Percentiles rank a stretch among this genome's conserved stretches.
Evolutionary conservation across 805 yeast genomes (phyloP).

Genomic region (Metschnikowia amazonensis): DNA sequence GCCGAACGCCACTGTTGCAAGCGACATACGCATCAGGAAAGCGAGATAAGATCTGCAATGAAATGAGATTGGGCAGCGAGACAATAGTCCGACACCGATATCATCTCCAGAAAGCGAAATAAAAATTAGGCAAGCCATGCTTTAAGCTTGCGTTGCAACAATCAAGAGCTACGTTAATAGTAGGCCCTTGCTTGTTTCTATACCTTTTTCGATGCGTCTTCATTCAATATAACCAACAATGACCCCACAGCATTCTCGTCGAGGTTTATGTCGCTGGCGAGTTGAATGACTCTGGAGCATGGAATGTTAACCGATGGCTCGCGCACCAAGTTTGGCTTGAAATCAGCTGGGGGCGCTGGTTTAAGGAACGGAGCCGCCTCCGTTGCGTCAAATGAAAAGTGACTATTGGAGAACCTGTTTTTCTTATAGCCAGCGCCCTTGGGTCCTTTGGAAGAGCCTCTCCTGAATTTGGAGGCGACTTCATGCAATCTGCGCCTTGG

Average conservation of each 20-base stretch:
- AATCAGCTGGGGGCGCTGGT: neutral
- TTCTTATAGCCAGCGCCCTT: neutral
- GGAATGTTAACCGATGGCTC: conserved; percentile 4
- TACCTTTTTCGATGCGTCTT: neutral
- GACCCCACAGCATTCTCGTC: conserved; percentile 15
- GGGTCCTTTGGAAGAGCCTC: neutral
- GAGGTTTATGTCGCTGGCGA: conserved; percentile 10
- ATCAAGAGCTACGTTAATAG: neutral
- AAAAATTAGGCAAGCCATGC: too few species aligned
- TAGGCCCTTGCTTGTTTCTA: neutral
- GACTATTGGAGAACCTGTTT: neutral
- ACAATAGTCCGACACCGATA: neutral
- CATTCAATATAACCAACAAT: conserved; percentile 9
- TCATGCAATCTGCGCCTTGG: conserved; percentile 4
- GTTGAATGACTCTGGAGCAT: conserved; percentile 6
- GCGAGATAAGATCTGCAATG: too few species aligned
- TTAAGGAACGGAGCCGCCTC: neutral
- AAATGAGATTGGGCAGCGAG: too few species aligned
- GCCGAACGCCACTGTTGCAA: neutral
- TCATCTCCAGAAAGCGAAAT: too few species aligned
- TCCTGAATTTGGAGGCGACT: neutral
- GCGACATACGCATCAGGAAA: neutral
- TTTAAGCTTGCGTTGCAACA: too few species aligned
- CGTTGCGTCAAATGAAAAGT: conserved; percentile 3
- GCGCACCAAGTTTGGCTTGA: neutral